These are phyloP conservation scores for Lathyrus tuberosus DNA, from an alignment of 306 rosid genomes.

Conservation along the genomic window DNA sequence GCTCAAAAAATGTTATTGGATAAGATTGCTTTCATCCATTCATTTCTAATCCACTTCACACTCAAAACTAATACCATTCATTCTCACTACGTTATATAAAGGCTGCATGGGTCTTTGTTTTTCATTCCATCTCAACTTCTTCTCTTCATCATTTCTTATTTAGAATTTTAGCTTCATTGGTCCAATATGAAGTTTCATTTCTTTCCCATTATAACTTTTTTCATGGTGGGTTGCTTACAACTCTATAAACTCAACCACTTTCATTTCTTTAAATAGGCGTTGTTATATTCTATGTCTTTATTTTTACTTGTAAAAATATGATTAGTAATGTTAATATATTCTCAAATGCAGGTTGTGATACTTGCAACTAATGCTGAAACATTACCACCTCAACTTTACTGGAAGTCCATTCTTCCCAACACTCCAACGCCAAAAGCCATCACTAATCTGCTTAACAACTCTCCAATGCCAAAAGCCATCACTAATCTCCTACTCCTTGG, in stretches of 20 bases:
- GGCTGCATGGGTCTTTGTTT: neutral
- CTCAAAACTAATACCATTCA: no score
- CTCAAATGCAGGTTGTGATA: neutral
- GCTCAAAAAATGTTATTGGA: no score
- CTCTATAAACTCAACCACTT: neutral
- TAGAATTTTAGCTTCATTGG: no score
- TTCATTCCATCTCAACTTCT: neutral
- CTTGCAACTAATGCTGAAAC: neutral
- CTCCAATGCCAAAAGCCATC: no score
- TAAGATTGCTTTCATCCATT: no score
- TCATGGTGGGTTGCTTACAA: no score
- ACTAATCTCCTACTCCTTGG: no score
- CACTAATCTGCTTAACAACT: neutral
- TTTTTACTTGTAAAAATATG: neutral
- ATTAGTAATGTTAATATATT: neutral
- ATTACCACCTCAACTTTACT: neutral
- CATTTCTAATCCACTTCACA: no score
- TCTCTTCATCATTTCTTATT: no score
- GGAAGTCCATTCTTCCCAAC: neutral
- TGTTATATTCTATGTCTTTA: neutral
- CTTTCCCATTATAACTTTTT: no score
- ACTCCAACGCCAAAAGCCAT: neutral
- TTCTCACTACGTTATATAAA: neutral
- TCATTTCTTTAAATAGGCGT: neutral
- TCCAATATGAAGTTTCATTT: no score